Conservation (phyloP, 78 protist species). For the slime mould (Dictyostelium discoideum) region DNA sequence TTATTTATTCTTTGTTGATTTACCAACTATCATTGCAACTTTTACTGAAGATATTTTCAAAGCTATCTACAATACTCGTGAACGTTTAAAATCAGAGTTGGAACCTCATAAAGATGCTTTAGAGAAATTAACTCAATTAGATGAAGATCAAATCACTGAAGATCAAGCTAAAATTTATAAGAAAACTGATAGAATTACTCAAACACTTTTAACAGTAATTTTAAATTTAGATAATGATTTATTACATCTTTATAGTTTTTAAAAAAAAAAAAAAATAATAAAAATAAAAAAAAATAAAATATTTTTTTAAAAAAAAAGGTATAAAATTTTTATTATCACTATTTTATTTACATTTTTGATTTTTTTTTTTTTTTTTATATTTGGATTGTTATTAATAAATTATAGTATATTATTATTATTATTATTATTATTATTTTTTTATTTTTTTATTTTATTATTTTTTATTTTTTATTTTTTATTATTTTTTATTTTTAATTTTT, state of each 20-base stretch:
- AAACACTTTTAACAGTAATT: constrained; percentile 34
- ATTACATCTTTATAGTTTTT: constrained; percentile 43
- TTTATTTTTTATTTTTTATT: no score
- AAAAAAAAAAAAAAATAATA: not conserved
- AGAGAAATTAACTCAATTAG: not conserved
- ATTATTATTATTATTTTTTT: no score
- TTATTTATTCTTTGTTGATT: constrained; percentile 68
- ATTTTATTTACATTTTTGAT: not conserved
- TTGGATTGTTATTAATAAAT: no score
- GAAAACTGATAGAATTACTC: constrained; percentile 46
- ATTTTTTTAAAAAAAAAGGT: no score
- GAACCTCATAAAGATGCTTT: constrained; percentile 43
- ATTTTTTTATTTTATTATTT: no score
- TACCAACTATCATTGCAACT: not conserved
- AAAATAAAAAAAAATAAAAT: not conserved
- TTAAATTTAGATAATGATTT: constrained; percentile 64
- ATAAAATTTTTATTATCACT: not conserved
- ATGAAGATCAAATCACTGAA: constrained; percentile 13
- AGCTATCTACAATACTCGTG: constrained; percentile 56
- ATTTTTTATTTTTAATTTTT: no score
- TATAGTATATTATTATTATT: not conserved
- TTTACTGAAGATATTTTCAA: constrained; percentile 63
- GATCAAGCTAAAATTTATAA: constrained; percentile 37
- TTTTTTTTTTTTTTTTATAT: not conserved
- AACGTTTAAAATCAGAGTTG: constrained; percentile 23